Conservation (phyloP, 1,139 yeast species). For the Taphrina pruni region DNA sequence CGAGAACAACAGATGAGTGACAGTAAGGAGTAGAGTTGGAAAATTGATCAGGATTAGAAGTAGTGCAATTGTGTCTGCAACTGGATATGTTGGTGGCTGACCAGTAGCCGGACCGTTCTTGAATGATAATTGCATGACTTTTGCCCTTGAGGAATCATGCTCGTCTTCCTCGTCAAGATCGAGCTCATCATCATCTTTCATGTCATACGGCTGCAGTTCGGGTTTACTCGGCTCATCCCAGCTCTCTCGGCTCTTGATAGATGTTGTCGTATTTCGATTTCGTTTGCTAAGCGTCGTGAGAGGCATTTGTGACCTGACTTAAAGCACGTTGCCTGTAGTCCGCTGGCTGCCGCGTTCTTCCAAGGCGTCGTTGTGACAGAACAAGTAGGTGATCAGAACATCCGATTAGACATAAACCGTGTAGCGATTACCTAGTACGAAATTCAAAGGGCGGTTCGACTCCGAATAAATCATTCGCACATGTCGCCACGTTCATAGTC, state of each 20-base stretch:
- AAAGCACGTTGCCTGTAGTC: too few relatives aligned
- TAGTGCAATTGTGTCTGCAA: slow-evolving; percentile 37
- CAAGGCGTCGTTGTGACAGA: too few relatives aligned
- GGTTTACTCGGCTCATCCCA: neutral
- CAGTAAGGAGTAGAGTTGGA: slow-evolving; percentile 28
- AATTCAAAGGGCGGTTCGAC: too few relatives aligned
- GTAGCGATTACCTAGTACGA: too few relatives aligned
- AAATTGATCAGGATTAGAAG: slow-evolving; percentile 29
- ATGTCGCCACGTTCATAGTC: too few relatives aligned
- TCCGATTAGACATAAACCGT: too few relatives aligned
- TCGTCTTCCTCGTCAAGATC: neutral
- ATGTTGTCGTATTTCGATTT: slow-evolving; percentile 3
- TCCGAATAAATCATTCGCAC: too few relatives aligned
- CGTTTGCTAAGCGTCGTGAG: slow-evolving; percentile 1
- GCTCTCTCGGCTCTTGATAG: slow-evolving; percentile 9
- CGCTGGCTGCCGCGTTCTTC: too few relatives aligned
- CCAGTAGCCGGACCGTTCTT: slow-evolving; percentile 1
- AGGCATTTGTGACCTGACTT: neutral
- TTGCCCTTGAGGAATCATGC: neutral
- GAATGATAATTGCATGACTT: slow-evolving; percentile 17
- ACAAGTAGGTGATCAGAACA: too few relatives aligned
- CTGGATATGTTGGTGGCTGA: slow-evolving; percentile 21
- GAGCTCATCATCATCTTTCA: neutral
- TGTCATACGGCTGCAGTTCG: neutral
- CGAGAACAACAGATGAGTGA: slow-evolving; percentile 29